These are phyloP conservation scores for Trichoderma oligosporum DNA, from an alignment of 2,329 filamentous ascomycete species.

Conservation along the genomic window DNA sequence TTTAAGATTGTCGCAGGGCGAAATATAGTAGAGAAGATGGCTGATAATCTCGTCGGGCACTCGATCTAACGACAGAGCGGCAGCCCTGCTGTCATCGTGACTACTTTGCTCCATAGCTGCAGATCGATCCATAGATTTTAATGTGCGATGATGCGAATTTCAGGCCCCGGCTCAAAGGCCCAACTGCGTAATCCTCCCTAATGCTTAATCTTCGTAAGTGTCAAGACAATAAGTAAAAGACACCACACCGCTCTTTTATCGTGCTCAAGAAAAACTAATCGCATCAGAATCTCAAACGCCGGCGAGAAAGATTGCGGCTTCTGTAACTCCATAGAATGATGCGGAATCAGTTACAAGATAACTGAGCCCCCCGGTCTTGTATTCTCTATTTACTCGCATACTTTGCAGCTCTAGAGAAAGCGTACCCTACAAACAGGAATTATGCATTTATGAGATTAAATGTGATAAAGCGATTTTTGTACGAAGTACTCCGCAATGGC, in stretches of 20 bases:
- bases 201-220: no score
- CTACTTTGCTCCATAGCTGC: conserved; percentile 15
- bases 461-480: background rate
- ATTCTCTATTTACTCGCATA: conserved; percentile 8
- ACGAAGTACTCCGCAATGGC: background rate
- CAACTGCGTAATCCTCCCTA: background rate
- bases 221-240: background rate
- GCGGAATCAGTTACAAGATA: background rate
- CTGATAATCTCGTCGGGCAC: conserved; percentile 85
- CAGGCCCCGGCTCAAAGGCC: background rate
- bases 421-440: conserved; percentile 1
- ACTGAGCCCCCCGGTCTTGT: conserved; percentile 6
- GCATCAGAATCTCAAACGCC: background rate
- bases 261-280: background rate
- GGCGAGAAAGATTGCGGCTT: background rate
- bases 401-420: background rate
- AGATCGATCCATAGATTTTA: background rate
- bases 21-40: conserved; percentile 64
- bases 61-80: conserved; percentile 38
- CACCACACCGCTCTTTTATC: background rate
- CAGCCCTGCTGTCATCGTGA: background rate
- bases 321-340: background rate
- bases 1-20: conserved; percentile 51
- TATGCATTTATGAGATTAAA: background rate
- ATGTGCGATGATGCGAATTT: conserved; percentile 4